These are phyloP conservation scores for Aphanomyces euteiches DNA, from an alignment of 352 stramenopile species.

Conservation along the genomic window DNA sequence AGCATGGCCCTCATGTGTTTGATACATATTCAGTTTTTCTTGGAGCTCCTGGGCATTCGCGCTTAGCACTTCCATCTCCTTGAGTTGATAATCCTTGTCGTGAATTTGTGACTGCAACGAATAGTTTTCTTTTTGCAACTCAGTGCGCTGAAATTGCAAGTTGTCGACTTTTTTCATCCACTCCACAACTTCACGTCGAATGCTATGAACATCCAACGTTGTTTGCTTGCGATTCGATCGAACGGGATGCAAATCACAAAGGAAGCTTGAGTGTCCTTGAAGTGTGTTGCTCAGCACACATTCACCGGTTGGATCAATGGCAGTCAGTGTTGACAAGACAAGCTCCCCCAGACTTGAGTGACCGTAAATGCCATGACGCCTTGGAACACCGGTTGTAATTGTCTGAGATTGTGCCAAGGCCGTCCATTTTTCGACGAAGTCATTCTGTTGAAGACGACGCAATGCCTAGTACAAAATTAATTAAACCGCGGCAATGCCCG, in stretches of 20 bases:
- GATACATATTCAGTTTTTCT: conserved; percentile 40
- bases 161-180: conserved; percentile 46
- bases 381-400: conserved; percentile 7
- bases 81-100: conserved; percentile 46
- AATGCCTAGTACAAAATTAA: not conserved
- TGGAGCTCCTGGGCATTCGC: conserved; percentile 42
- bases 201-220: conserved; percentile 20
- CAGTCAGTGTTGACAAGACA: conserved; percentile 4
- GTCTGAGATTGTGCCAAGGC: not conserved
- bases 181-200: conserved; percentile 24
- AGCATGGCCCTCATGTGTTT: conserved; percentile 28
- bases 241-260: conserved; percentile 20
- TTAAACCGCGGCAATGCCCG: not conserved
- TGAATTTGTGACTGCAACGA: conserved; percentile 65
- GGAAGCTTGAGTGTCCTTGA: conserved; percentile 27
- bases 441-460: not conserved
- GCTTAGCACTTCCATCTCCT: conserved; percentile 43
- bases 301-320: conserved; percentile 12
- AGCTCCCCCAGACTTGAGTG: conserved; percentile 15
- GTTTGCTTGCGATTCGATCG: not conserved
- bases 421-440: conserved; percentile 19
- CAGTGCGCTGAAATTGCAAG: conserved; percentile 63
- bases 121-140: conserved; percentile 72
- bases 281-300: conserved; percentile 10
- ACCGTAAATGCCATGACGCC: conserved; percentile 5